phyloP scores from a whole-genome alignment of 257 asterid genomes.

The Voacanga thouarsii region DNA sequence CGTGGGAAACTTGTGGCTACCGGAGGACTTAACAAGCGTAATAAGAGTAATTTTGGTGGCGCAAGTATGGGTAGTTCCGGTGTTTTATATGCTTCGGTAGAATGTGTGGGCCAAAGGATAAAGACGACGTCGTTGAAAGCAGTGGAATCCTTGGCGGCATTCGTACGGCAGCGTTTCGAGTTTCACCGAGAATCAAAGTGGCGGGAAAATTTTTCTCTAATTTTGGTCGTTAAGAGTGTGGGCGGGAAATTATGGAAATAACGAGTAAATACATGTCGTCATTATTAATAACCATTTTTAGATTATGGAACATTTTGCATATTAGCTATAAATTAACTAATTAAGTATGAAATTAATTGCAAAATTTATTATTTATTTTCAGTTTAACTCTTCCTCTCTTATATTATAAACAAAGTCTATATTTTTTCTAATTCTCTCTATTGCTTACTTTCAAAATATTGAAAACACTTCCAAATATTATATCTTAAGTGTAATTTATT shows the following conservation, averaged over 20 bases:
- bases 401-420: no score
- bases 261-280: not conserved
- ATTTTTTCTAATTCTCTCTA: no score
- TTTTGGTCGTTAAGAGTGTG: not conserved
- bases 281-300: no score
- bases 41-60: not conserved
- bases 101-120: not conserved
- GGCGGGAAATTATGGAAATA: slow-evolving; percentile 2
- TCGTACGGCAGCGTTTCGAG: not conserved
- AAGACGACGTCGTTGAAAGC: slow-evolving; percentile 16
- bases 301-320: no score
- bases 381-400: no score
- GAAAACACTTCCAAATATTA: no score
- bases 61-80: slow-evolving; percentile 4
- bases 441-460: no score
- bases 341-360: no score
- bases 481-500: no score
- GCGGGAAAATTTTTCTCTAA: slow-evolving; percentile 30
- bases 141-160: not conserved
- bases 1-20: not conserved
- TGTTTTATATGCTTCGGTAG: no score
- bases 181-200: slow-evolving; percentile 9
- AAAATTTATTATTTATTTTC: no score
- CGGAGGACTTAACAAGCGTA: not conserved
- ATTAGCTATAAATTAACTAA: no score